A percentile compares a stretch with the other conserved stretches of the same genome.
Conservation (phyloP, 768 basidiomycete genomes). For the Artomyces pyxidatus region DNA sequence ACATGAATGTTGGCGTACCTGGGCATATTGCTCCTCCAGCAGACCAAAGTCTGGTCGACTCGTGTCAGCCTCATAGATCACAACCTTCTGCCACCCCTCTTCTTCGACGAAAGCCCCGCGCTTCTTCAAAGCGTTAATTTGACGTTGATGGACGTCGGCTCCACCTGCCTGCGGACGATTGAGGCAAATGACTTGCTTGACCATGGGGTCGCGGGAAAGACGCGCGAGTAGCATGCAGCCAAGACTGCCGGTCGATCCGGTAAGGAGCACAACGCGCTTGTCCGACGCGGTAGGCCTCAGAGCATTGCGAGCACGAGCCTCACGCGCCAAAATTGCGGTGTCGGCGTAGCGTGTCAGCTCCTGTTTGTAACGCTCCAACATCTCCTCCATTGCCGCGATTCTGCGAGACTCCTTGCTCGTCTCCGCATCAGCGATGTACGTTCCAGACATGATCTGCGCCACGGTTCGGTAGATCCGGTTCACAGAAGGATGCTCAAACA, state of each 20-base stretch:
- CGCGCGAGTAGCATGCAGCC: slow-evolving; percentile 27
- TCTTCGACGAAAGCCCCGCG: slow-evolving; percentile 22
- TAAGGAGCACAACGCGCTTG: slow-evolving; percentile 25
- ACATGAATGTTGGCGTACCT: slow-evolving; percentile 16
- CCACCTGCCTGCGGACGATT: slow-evolving; percentile 17
- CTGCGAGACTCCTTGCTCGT: background rate
- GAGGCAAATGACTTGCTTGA: slow-evolving; percentile 26
- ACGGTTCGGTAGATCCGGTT: background rate
- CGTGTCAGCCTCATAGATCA: slow-evolving; percentile 22
- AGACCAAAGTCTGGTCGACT: slow-evolving; percentile 11
- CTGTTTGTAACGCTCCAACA: background rate
- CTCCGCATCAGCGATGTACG: background rate
- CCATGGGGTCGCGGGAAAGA: slow-evolving; percentile 20
- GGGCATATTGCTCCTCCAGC: slow-evolving; percentile 17
- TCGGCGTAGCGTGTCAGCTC: slow-evolving; percentile 1
- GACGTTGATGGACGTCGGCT: slow-evolving; percentile 18
- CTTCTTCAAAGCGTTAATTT: slow-evolving; percentile 24
- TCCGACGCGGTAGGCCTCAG: slow-evolving; percentile 1
- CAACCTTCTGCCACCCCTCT: slow-evolving; percentile 24
- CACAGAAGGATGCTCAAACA: slow-evolving; percentile 5
- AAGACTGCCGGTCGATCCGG: slow-evolving; percentile 32
- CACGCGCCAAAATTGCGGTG: background rate
- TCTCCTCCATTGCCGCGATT: slow-evolving; percentile 2
- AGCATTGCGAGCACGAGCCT: background rate
- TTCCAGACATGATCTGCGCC: background rate